Evolutionary conservation across 805 yeast species (phyloP), one percentile per base, ranked within the genome.

Genomic region (Candida easanensis): DNA sequence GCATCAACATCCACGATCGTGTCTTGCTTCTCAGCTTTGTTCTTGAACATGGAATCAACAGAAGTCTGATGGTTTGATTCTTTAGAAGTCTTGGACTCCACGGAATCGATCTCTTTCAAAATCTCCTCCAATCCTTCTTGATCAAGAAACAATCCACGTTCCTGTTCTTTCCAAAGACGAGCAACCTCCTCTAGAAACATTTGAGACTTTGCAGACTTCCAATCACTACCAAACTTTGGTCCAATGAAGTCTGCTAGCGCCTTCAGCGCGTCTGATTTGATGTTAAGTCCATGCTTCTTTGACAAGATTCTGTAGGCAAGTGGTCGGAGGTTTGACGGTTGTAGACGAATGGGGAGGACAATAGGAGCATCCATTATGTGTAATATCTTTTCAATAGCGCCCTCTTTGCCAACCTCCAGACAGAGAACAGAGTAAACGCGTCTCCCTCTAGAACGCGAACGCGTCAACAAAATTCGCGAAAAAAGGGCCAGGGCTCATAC

Each of bases 271-370:
- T 85, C 82, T 0, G 97, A 82, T 56, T 91, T 88, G 50, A 93
- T 77, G 61, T 89, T 89, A 22, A 93, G 74, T 0, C 97, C 97
- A 60, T 88, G 91, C 59, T 91, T 93, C 64, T 89, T 91, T 4
- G 98, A 87, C 8, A 93, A 64, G 2, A 91, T 77, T 32, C 99
- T 71, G 62, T 90, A 93, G 0, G 97, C 97, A 38, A 91, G 67
- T 1, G 99, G 99, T 35, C 99, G 76, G 34, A 93, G 68, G 56
- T 86, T 86, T 0, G 91, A 78, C 0, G 97, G 88, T 41, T 81
- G 85, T 2, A 91, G 77, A 44, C 75, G 74, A 2, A 88, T 81
- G 0, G 97, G 97, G 11, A 90, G 72, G 16, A 74, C 78, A 5
- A 69, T 70, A 2, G 51, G 53, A 13, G 26, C 19, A 8, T 30